Percentiles rank a stretch among this genome's conserved stretches.
Conservation (phyloP, 31 red algal genomes). For the Odonthalia washingtoniensis region DNA sequence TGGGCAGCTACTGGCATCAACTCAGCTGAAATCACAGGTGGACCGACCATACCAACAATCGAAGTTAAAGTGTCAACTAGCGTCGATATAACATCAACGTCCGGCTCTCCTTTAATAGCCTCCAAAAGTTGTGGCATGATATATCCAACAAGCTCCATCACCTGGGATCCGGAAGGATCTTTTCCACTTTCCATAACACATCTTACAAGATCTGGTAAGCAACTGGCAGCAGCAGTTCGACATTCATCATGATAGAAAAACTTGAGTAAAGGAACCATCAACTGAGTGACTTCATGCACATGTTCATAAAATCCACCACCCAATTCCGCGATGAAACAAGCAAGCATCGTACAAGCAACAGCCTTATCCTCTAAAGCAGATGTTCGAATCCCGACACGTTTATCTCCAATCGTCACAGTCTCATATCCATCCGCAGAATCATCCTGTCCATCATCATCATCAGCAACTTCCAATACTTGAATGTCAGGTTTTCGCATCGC, state of each 20-base stretch:
- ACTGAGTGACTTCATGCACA: constrained; percentile 80
- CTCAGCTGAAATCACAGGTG: constrained; percentile 54
- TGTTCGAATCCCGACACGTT: constrained; percentile 93
- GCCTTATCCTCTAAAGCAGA: constrained; percentile 94
- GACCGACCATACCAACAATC: constrained; percentile 59
- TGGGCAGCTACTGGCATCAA: constrained; percentile 49
- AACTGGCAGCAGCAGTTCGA: constrained; percentile 87
- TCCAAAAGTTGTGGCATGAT: constrained; percentile 85
- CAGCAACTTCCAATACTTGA: constrained; percentile 68
- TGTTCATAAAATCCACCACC: constrained; percentile 87
- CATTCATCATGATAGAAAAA: constrained; percentile 98
- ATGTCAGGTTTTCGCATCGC: constrained; percentile 94
- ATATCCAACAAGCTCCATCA: constrained; percentile 71
- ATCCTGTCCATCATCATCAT: constrained; percentile 73
- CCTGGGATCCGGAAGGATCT: constrained; percentile 51
- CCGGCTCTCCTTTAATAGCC: constrained; percentile 87
- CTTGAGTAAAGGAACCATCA: constrained; percentile 93
- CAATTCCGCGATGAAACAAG: constrained; percentile 95
- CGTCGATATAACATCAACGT: constrained; percentile 83
- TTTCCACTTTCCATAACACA: constrained; percentile 80
- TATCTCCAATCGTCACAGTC: constrained; percentile 89
- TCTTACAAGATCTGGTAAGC: constrained; percentile 87
- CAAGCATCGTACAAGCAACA: constrained; percentile 83
- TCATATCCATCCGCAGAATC: constrained; percentile 86
- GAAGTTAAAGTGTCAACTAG: constrained; percentile 86